Conservation (phyloP, 805 yeast species). For the Candida ovalis region DNA sequence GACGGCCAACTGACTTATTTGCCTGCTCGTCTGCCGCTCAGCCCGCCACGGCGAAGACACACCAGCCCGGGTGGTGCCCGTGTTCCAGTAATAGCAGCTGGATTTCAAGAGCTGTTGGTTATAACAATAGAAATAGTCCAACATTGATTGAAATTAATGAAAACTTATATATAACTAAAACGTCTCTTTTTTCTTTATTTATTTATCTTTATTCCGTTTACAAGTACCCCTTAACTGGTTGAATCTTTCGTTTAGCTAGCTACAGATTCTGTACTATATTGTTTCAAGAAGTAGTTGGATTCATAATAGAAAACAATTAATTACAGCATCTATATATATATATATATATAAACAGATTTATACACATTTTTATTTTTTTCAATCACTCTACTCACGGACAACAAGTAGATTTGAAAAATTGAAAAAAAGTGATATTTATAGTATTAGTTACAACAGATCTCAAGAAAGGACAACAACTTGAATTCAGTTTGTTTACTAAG, state of each 20-base stretch:
- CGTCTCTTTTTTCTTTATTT: not conserved
- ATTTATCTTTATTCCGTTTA: not conserved
- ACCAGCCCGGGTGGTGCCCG: no score
- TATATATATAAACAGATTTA: not conserved
- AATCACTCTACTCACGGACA: not conserved
- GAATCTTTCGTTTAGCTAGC: not conserved
- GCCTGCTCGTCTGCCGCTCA: not conserved
- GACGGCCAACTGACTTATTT: not conserved
- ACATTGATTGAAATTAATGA: not conserved
- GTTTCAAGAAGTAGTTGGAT: not conserved
- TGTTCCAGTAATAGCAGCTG: no score
- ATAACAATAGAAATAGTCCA: not conserved
- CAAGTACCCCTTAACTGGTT: not conserved
- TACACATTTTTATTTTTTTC: not conserved
- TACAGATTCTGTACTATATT: not conserved
- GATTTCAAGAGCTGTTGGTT: not conserved
- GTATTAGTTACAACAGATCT: not conserved
- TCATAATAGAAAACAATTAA: not conserved
- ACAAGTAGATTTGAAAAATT: not conserved
- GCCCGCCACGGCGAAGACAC: no score
- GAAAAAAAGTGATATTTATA: not conserved
- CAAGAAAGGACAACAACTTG: slow-evolving; percentile 3
- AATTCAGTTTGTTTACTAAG: not conserved
- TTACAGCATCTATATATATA: not conserved
- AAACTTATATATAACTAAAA: not conserved